Base-by-base conservation (phyloP, 2,329 filamentous ascomycete genomes). In the Apiospora arundinis region DNA sequence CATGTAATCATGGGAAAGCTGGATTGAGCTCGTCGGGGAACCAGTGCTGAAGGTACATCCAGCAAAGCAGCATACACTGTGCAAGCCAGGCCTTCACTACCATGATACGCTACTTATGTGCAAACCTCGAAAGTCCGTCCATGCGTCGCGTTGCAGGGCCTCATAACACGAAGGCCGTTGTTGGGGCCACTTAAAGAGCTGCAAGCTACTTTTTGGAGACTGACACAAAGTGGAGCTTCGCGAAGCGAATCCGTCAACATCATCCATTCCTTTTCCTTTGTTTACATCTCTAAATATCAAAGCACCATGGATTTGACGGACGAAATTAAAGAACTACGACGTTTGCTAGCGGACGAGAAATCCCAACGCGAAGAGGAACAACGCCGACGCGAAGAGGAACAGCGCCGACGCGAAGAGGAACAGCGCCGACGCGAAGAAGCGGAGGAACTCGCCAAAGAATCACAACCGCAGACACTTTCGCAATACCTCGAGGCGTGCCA, bases 401-500 rank as follows among this genome's bases (percentile, higher is more conserved):
- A 76, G 71, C 75, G 74, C 32, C 75, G 72, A 74, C 75, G 78
- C 48, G 48, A 52, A 76, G 74, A 75, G 66, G 76, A 74, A 49
- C 66, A 76, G 71, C 75, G 74, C 32, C 75, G 72, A 74, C 75
- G 78, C 56, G 73, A 78, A 73, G 73, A 73, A 65, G 74, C 74
- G 25, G 70, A 74, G 69, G 40, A 70, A 67, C 68, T 72, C 18
- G 70, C 73, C 16, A 72, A 70, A 25, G 45, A 72, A 68, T 75
- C 77, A 49, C 71, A 66, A 65, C 77, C 72, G 60, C 73, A 75
- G 44, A 74, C 72, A 16, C 73, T 82, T 28, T 25, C 60, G 63
- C 67, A 72, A 44, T 83, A 82, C 74, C 78, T 83, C 56, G 76
- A 81, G 65, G 49, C 74, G 23, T 82, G 78, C 69, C 79, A 83